Base-by-base conservation (phyloP, 805 yeast genomes). In the Wickerhamomyces hampshirensis region DNA sequence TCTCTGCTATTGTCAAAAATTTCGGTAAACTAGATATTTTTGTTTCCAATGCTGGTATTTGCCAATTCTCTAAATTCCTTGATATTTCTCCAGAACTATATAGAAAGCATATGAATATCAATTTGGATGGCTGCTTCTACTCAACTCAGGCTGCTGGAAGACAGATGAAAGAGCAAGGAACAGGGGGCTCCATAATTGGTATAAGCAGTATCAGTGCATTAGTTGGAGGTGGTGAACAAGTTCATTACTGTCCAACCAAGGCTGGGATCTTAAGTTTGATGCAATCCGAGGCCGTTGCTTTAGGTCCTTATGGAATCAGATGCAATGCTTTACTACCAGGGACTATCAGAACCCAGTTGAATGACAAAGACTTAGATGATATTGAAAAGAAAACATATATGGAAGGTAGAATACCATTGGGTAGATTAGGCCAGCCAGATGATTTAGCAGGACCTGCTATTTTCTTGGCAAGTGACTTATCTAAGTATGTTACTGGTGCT, bases 11-110 rank as follows among this genome's bases (percentile, higher is more conserved):
- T 2, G 69, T 66, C 13, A 58, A 50, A 18, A 41, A 43, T 17
- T 69, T 68, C 46, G 71, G 71, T 4, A 60, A 60, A 38, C 39
- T 69, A 29, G 58, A 68, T 38, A 59, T 63, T 5, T 58, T 66
- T 37, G 70, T 69, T 4, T 64, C 71, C 9, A 69, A 69, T 45
- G 74, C 75, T 10, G 75, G 73, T 9, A 60, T 69, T 24, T 68
- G 73, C 44, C 55, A 62, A 30, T 63, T 68, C 40, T 47, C 58
- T 28, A 65, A 63, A 34, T 67, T 69, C 48, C 49, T 64, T 8
- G 68, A 66, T n/a, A 56, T 66, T 8, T 53, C 63, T 4, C 62
- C 66, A 16, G 69, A 60, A 23, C 49, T 57, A 5, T 63, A 59
- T 40, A 46, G 53, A 24, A 44, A 48, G 29, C 66, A 69, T 4